These are phyloP conservation scores for Apiotrichum porosum DNA, from an alignment of 1,284 basidiomycete species.

Conservation along the genomic window DNA sequence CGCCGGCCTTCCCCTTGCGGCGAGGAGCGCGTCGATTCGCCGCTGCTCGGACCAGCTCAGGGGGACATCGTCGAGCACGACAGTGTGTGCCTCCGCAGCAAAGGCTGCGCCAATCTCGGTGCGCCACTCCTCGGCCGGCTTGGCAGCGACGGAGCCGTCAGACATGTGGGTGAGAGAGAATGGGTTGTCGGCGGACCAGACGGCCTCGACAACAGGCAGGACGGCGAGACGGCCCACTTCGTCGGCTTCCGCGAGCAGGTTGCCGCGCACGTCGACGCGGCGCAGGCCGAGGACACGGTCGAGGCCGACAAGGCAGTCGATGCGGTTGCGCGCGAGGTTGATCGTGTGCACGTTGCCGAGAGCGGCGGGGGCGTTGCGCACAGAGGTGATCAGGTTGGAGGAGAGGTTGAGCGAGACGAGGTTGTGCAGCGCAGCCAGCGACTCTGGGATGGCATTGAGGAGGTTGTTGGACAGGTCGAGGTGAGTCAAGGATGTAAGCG, in stretches of 20 bases:
- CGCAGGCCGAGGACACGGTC: slow-evolving; percentile 79
- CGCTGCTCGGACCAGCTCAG: slow-evolving; percentile 67
- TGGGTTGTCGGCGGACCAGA: slow-evolving; percentile 78
- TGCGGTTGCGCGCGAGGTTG: slow-evolving; percentile 76
- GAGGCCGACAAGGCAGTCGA: slow-evolving; percentile 88
- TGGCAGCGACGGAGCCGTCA: slow-evolving; percentile 46
- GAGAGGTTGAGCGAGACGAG: slow-evolving; percentile 82
- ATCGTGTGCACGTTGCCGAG: slow-evolving; percentile 72
- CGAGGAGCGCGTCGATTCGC: slow-evolving; percentile 4
- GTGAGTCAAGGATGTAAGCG: slow-evolving; percentile 82
- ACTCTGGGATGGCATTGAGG: slow-evolving; percentile 57
- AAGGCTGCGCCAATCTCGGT: slow-evolving; percentile 76
- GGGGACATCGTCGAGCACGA: slow-evolving; percentile 67
- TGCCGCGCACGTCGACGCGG: slow-evolving; percentile 78
- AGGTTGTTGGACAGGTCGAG: slow-evolving; percentile 84
- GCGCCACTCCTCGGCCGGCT: slow-evolving; percentile 62
- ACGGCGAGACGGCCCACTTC: slow-evolving; percentile 80
- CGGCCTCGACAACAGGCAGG: slow-evolving; percentile 67
- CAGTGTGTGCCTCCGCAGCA: slow-evolving; percentile 63
- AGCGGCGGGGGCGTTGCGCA: slow-evolving; percentile 76
- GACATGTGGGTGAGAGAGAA: slow-evolving; percentile 45
- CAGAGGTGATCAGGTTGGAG: slow-evolving; percentile 94
- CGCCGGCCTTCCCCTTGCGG: background rate
- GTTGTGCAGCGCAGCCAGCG: slow-evolving; percentile 64
- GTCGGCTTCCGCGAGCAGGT: slow-evolving; percentile 72